Percentiles rank a stretch among this genome's conserved stretches.
These are phyloP conservation scores for Cutaneotrichosporon cavernicola DNA, from an alignment of 1,284 basidiomycete genomes.

Conservation along the genomic window DNA sequence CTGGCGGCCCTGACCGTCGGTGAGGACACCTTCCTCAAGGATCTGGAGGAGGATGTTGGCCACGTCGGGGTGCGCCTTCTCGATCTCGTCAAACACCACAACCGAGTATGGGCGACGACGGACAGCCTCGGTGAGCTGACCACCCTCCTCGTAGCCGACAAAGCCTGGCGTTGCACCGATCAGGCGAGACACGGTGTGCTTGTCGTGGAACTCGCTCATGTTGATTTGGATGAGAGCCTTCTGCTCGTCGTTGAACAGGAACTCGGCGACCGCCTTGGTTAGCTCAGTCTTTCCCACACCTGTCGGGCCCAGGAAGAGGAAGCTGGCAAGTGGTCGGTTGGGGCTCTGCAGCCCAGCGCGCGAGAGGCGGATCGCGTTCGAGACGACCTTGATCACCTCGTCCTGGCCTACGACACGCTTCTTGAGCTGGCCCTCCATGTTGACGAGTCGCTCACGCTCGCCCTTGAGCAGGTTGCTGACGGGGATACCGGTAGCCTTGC, in stretches of 20 bases:
- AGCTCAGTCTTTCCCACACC: slow-evolving; percentile 75
- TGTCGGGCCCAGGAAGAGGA: slow-evolving; percentile 85
- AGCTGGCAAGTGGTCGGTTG: slow-evolving; percentile 82
- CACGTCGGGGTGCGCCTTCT: slow-evolving; percentile 87
- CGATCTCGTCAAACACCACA: slow-evolving; percentile 69
- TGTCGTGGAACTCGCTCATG: slow-evolving; percentile 89
- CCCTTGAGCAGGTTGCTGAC: slow-evolving; percentile 84
- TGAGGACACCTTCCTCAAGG: slow-evolving; percentile 84
- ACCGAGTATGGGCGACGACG: slow-evolving; percentile 63
- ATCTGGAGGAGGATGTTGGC: slow-evolving; percentile 89
- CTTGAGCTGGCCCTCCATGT: slow-evolving; percentile 79
- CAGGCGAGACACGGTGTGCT: slow-evolving; percentile 83
- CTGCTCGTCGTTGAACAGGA: slow-evolving; percentile 84
- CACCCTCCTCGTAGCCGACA: slow-evolving; percentile 82
- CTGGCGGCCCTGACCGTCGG: slow-evolving; percentile 59
- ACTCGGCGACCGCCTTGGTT: slow-evolving; percentile 78
- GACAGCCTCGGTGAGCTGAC: slow-evolving; percentile 83
- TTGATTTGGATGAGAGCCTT: slow-evolving; percentile 83
- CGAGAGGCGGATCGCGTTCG: slow-evolving; percentile 84
- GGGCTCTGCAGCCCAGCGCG: slow-evolving; percentile 84
- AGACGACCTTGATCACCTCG: slow-evolving; percentile 73
- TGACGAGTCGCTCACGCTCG: slow-evolving; percentile 84
- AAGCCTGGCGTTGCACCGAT: slow-evolving; percentile 91
- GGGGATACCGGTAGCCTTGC: slow-evolving; percentile 87
- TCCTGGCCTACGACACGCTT: slow-evolving; percentile 84